Evolutionary conservation across 2,329 filamentous ascomycete genomes (phyloP).

Genomic region (Onygenales sp.): DNA sequence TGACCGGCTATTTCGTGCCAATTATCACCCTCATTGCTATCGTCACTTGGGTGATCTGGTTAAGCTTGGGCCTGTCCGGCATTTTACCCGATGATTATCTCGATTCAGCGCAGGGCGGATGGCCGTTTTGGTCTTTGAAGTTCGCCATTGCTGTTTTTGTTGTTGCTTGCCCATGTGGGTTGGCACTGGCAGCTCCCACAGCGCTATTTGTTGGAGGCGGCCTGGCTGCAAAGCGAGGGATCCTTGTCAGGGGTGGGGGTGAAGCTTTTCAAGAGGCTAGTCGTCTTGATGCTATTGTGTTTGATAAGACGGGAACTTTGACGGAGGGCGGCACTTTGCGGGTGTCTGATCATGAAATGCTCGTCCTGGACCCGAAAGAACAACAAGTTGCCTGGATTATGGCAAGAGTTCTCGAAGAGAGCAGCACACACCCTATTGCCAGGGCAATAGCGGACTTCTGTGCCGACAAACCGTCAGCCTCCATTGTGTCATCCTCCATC

Average conservation of each 20-base stretch:
- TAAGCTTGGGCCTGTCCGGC: slow-evolving; percentile 35
- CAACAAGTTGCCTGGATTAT: slow-evolving; percentile 35
- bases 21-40: slow-evolving; percentile 40
- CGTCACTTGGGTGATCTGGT: slow-evolving; percentile 38
- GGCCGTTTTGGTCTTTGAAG: slow-evolving; percentile 48
- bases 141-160: slow-evolving; percentile 79
- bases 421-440: slow-evolving; percentile 52
- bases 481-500: slow-evolving; percentile 29
- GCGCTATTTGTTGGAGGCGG: slow-evolving; percentile 78
- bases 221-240: slow-evolving; percentile 67
- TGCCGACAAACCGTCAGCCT: slow-evolving; percentile 16
- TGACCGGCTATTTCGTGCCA: slow-evolving; percentile 42
- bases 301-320: slow-evolving; percentile 82
- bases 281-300: slow-evolving; percentile 66
- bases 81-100: slow-evolving; percentile 41
- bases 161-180: slow-evolving; percentile 74
- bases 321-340: slow-evolving; percentile 55
- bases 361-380: slow-evolving; percentile 25
- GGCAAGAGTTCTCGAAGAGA: slow-evolving; percentile 45
- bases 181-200: slow-evolving; percentile 76
- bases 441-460: slow-evolving; percentile 46
- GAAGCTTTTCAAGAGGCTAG: slow-evolving; percentile 81
- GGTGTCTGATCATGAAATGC: slow-evolving; percentile 43
- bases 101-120: slow-evolving; percentile 36
- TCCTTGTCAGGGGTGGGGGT: slow-evolving; percentile 74